Percentiles rank a stretch among this genome's conserved stretches.
Evolutionary conservation across 305 asterid genomes (phyloP).

Genomic region (Fraxinus paxiana): DNA sequence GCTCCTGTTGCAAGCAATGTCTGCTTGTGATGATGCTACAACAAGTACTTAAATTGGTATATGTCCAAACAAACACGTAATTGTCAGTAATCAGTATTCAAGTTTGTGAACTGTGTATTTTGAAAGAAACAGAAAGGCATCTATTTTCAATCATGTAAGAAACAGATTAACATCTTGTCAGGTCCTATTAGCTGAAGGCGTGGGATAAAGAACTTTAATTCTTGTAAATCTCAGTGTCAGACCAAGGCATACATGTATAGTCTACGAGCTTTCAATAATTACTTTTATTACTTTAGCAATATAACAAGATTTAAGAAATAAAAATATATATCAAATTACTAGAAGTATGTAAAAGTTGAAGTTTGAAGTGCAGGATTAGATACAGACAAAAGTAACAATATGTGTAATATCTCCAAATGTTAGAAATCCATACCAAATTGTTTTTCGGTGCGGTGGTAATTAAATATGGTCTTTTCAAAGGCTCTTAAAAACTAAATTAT

Average conservation of each 20-base stretch:
- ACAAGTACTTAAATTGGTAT: background rate
- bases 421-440: background rate
- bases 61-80: background rate
- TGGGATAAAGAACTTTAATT: background rate
- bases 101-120: background rate
- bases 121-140: background rate
- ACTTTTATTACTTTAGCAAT: background rate
- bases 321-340: conserved; percentile 1
- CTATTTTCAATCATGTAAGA: background rate
- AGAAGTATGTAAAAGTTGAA: background rate
- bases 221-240: background rate
- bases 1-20: background rate
- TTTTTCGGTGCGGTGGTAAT: background rate
- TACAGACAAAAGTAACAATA: background rate
- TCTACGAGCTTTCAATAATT: background rate
- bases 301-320: background rate
- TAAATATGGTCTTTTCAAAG: background rate
- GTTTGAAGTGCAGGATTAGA: background rate
- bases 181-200: background rate
- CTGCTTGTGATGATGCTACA: background rate
- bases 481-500: background rate
- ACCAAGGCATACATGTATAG: background rate
- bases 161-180: background rate
- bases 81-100: background rate
- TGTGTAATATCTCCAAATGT: background rate